phyloP scores from a whole-genome alignment of 768 basidiomycete species.

The Hemileccinum rubropunctum region DNA sequence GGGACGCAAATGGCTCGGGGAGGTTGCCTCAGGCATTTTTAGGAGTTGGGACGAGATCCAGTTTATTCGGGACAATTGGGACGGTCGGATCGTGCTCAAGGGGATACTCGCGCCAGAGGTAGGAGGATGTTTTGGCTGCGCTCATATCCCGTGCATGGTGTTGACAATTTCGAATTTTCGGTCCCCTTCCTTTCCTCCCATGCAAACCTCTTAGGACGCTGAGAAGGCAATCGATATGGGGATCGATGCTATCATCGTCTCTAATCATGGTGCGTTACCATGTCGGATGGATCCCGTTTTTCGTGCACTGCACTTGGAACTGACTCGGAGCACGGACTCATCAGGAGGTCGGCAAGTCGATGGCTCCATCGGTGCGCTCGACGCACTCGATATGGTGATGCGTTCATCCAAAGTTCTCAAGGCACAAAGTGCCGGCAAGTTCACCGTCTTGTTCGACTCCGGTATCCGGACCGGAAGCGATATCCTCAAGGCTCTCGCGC shows the following conservation, averaged over 20 bases:
- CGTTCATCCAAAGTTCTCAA: constrained; percentile 54
- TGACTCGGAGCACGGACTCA: no score
- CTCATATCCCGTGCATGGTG: not conserved
- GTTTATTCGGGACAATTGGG: constrained; percentile 46
- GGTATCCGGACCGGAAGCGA: constrained; percentile 57
- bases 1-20: constrained; percentile 37
- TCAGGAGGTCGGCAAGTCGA: constrained; percentile 75
- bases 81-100: constrained; percentile 47
- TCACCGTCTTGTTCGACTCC: constrained; percentile 69
- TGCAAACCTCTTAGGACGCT: constrained; percentile 31
- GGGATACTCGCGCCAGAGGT: constrained; percentile 35
- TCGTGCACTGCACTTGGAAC: not conserved
- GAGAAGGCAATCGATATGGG: constrained; percentile 61
- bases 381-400: constrained; percentile 67
- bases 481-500: constrained; percentile 51
- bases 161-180: not conserved
- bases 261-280: constrained; percentile 65
- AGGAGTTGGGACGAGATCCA: constrained; percentile 45
- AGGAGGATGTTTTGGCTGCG: not conserved
- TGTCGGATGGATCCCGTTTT: no score
- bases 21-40: constrained; percentile 40
- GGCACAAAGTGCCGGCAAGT: constrained; percentile 56
- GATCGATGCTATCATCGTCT: constrained; percentile 73
- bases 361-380: constrained; percentile 71
- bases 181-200: not conserved